phyloP scores from a whole-genome alignment of 1,139 yeast species.

The Meyerozyma guilliermondii region DNA sequence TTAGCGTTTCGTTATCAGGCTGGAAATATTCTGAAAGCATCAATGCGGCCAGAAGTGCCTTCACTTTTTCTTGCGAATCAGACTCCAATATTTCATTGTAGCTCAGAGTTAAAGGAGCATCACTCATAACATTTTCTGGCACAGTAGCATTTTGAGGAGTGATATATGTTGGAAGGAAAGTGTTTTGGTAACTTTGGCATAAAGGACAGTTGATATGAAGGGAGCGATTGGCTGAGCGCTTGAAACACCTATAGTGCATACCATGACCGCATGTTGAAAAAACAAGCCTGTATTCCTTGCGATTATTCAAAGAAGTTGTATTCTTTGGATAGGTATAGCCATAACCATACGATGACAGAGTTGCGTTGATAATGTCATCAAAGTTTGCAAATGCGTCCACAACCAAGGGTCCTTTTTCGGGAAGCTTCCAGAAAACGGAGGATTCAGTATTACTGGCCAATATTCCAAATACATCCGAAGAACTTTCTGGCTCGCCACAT shows the following conservation, averaged over 20 bases:
- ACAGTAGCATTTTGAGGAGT: slow-evolving; percentile 16
- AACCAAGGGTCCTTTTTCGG: slow-evolving; percentile 15
- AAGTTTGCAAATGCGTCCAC: not conserved
- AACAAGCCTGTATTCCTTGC: slow-evolving; percentile 24
- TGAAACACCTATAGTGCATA: slow-evolving; percentile 56
- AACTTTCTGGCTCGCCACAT: slow-evolving; percentile 56
- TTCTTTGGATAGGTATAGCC: slow-evolving; percentile 18
- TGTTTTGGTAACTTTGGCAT: slow-evolving; percentile 50
- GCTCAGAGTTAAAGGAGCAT: slow-evolving; percentile 5
- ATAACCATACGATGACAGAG: slow-evolving; percentile 18
- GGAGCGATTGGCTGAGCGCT: slow-evolving; percentile 22
- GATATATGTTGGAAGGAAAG: slow-evolving; percentile 40
- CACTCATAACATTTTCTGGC: slow-evolving; percentile 1
- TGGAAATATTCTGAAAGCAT: not conserved
- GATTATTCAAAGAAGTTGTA: slow-evolving; percentile 6
- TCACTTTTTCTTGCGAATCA: not conserved
- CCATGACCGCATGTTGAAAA: slow-evolving; percentile 67
- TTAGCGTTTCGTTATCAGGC: not conserved
- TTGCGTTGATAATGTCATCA: slow-evolving; percentile 6
- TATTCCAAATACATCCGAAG: slow-evolving; percentile 48
- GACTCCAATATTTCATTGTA: slow-evolving; percentile 8
- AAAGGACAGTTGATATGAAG: slow-evolving; percentile 53
- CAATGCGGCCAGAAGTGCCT: not conserved
- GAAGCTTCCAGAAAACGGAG: slow-evolving; percentile 46
- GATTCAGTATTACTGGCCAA: slow-evolving; percentile 37